phyloP scores from a whole-genome alignment of 129 eudicot genomes.

The Flaveria bidentis region DNA sequence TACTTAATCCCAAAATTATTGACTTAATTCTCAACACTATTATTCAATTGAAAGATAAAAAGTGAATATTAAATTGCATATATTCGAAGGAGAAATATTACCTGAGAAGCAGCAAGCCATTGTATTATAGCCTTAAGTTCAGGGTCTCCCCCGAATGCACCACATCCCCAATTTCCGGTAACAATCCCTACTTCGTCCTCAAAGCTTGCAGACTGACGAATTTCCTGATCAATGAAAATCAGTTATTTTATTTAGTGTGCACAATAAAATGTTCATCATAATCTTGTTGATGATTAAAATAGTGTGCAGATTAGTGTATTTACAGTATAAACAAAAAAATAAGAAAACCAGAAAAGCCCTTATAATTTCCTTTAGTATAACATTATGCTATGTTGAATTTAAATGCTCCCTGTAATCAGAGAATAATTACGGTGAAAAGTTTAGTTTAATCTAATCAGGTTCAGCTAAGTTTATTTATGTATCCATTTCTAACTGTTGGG shows the following conservation, averaged over 20 bases:
- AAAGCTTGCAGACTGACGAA: conserved; percentile 19
- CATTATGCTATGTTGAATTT: not conserved
- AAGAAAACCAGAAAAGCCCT: not conserved
- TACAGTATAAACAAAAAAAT: not conserved
- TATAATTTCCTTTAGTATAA: not conserved
- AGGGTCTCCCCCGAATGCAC: conserved; percentile 99
- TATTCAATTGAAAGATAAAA: not conserved
- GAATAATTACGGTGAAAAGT: no score
- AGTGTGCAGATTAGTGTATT: not conserved
- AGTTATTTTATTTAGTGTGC: not conserved
- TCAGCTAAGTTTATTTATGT: no score
- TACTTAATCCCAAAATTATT: not conserved
- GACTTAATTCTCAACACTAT: not conserved
- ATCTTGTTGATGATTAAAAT: not conserved
- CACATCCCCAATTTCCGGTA: conserved; percentile 99
- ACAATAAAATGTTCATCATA: not conserved
- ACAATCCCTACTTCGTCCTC: conserved; percentile 64
- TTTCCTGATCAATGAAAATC: conserved; percentile 17
- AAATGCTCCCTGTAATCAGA: not conserved
- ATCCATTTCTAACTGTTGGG: no score
- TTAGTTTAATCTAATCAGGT: no score
- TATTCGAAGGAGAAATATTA: conserved; percentile 26
- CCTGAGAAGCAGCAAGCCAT: conserved; percentile 99
- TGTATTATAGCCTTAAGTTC: conserved; percentile 81
- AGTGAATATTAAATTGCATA: not conserved